Base-by-base conservation (phyloP, 176 grass and related monocot genomes). In the Echinochloa phyllopogon region DNA sequence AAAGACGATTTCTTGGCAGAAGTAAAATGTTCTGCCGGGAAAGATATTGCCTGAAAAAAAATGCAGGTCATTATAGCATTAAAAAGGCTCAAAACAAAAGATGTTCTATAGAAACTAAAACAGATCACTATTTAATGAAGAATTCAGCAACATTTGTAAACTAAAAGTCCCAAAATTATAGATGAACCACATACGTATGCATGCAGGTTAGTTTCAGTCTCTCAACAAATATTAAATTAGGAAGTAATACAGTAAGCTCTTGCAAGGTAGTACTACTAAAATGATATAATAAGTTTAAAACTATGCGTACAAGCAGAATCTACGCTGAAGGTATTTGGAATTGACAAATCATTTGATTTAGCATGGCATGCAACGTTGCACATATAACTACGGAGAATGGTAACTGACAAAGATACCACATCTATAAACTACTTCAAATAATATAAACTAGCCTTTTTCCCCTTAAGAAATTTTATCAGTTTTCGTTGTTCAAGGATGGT, bases 21-120 rank as follows among this genome's bases (percentile, higher is more conserved):
- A 82, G 42, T 79, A 76, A 85, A 87, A 80, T 89, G 79, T 52
- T 92, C 89, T 1, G 78, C 36, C 53, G 63, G 79, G 52, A 86
- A 92, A 38, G 66, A 60, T 4, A 68, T 76, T 86, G 62, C 89
- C 94, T 94, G 79, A 62, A 93, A 70, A 79, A 79, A 27, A 48
- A 14, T 21, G 16, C 39, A 85, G 17, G 27, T 67, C 74, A 86
- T 63, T 67, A 45, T 42, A 74, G 41, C 0, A 69, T 36, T 27
- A 37, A 15, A 44, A 82, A 7, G 56, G 45, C 14, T 79, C 6
- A 69, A 44, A 51, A 50, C 8, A 83, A 68, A 73, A 67, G 8
- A 41, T 59, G 10, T 2, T 0, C 10, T 61, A 69, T 39, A 74
- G n/a, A 33, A 72, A 50, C 17, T 71, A 51, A 79, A 85, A 81